Base-by-base conservation (phyloP, 2,329 filamentous ascomycete genomes). In the Thelonectria blattea region DNA sequence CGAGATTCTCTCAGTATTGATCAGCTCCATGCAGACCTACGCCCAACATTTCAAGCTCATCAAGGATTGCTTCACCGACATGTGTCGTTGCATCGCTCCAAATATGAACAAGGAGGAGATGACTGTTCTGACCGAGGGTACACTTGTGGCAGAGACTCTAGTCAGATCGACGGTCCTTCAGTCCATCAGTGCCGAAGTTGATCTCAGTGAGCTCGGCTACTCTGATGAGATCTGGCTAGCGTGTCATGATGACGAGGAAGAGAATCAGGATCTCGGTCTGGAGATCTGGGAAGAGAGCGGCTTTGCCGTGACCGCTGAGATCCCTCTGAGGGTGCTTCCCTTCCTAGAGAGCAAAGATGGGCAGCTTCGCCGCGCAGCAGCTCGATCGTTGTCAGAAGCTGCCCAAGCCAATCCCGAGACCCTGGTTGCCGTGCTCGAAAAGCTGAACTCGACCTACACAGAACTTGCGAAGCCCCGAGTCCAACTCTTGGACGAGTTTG, bases 221-320 rank as follows among this genome's bases (percentile, higher is more conserved):
- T 95, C 91, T 3, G 90, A 95, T 62, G 91, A 98, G 73, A 90
- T 99, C 20, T 99, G 93, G 93, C 83, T 99, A 43, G 91, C 91
- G 45, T 94, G 89, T 71, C 93, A 99, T 70, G 95, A 99, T 66
- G 92, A 96, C 68, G 87, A 92, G 18, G 87, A 90, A 45, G 93
- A 98, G 73, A 98, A 98, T 69, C 85, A 84, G 9, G 91, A 93
- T 47, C 81, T 96, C 54, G 94, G 91, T 7, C 85, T 83, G 52
- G 91, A 94, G 12, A 97, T 99, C 37, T 99, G 95, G 95, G 92
- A 96, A 71, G 95, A 97, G 71, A 96, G 94, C 72, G 90, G 87
- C 8, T 90, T 98, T 62, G 79, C 89, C 61, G 79, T 94, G 12
- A 84, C 86, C 1, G 79, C 85, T 18, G 82, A 89, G 7, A 85